Conservation (phyloP, 2,329 filamentous ascomycete genomes). For the Pestalotiopsis sp. region DNA sequence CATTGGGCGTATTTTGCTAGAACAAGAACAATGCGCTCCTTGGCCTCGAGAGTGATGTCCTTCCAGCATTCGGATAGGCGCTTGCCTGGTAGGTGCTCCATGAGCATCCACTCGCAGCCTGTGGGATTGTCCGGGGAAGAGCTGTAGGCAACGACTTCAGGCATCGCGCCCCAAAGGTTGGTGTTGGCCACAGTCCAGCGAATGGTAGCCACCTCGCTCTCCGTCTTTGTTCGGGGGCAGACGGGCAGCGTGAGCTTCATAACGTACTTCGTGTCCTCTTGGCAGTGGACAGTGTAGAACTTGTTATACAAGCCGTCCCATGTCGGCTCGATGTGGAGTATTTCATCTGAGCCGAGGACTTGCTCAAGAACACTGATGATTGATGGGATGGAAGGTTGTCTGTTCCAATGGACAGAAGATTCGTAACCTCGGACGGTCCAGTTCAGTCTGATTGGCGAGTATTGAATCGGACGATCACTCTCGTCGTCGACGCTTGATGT, state of each 20-base stretch:
- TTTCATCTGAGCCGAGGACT: conserved; percentile 15
- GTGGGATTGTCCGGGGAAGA: conserved; percentile 24
- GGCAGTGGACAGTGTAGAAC: conserved; percentile 26
- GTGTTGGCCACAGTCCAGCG: conserved; percentile 26
- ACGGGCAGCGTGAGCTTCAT: conserved; percentile 30
- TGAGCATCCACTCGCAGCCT: conserved; percentile 35
- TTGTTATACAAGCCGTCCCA: conserved; percentile 26
- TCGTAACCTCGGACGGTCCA: conserved; percentile 2
- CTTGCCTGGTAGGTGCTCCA: conserved; percentile 27
- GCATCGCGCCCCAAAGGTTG: conserved; percentile 23
- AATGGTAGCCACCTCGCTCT: conserved; percentile 34
- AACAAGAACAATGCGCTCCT: conserved; percentile 32
- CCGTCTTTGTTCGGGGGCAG: conserved; percentile 27
- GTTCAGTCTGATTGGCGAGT: neutral
- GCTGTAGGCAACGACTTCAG: conserved; percentile 24
- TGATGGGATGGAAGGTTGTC: conserved; percentile 23
- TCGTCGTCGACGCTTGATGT: neutral
- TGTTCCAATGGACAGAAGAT: conserved; percentile 18
- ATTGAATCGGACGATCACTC: neutral
- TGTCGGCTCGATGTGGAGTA: conserved; percentile 22
- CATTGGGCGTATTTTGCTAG: conserved; percentile 26
- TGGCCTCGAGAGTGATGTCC: conserved; percentile 20
- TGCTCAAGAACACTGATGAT: conserved; percentile 25
- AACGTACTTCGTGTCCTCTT: conserved; percentile 31
- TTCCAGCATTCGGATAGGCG: conserved; percentile 30